Evolutionary conservation across 148 eudicot genomes (phyloP).

Genomic region (Rhododendron griersonianum): DNA sequence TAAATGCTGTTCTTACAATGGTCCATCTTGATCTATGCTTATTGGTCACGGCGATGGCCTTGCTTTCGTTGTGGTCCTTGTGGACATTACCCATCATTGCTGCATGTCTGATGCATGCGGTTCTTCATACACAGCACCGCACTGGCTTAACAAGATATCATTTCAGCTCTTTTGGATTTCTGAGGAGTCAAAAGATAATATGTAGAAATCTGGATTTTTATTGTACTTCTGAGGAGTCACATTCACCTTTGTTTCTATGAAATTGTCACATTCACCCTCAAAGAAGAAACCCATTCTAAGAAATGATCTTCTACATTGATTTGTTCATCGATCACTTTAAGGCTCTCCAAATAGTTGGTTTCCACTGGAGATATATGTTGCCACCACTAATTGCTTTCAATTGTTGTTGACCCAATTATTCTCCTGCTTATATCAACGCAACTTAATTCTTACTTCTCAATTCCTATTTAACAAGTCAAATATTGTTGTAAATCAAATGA

Average conservation of each 20-base stretch:
- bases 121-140: background rate
- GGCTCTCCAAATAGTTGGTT: background rate
- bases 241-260: background rate
- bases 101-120: background rate
- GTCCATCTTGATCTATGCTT: background rate
- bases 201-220: background rate
- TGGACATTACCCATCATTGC: background rate
- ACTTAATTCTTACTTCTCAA: background rate
- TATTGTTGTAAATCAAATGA: background rate
- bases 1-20: background rate
- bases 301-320: background rate
- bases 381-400: background rate
- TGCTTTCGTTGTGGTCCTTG: background rate
- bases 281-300: background rate
- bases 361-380: background rate
- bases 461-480: background rate
- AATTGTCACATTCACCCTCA: background rate
- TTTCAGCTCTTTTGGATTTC: background rate
- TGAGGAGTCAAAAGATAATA: background rate
- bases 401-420: background rate
- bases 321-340: background rate
- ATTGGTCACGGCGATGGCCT: background rate
- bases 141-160: slow-evolving; percentile 3
- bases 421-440: background rate
- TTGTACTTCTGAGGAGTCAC: background rate